Evolutionary conservation across 495 filamentous ascomycete genomes (phyloP).

Genomic region (Xylaria grammica): DNA sequence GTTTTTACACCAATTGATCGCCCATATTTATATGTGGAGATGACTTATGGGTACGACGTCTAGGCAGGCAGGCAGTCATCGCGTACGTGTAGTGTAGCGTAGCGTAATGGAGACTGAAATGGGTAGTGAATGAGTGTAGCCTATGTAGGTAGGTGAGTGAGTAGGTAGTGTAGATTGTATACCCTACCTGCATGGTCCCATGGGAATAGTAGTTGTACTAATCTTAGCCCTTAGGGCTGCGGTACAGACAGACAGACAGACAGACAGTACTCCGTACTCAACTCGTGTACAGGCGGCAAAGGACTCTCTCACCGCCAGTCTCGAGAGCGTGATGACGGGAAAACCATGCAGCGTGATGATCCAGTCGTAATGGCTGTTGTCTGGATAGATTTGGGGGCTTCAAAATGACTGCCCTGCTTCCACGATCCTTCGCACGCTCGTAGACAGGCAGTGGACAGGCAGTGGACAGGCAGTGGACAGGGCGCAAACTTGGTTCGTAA

Average conservation of each 20-base stretch:
- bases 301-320: constrained; percentile 9
- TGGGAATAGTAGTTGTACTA: too few species aligned
- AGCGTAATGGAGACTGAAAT: too few species aligned
- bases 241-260: not conserved
- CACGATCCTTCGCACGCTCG: not conserved
- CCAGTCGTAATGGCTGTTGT: not conserved
- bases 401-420: not conserved
- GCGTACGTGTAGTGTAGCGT: too few species aligned
- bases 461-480: not conserved
- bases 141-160: too few species aligned
- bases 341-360: not conserved
- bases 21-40: too few species aligned
- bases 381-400: constrained; percentile 8
- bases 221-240: too few species aligned
- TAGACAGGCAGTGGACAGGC: not conserved
- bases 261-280: not conserved
- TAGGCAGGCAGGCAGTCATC: too few species aligned
- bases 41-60: too few species aligned
- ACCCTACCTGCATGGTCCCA: too few species aligned
- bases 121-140: too few species aligned
- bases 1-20: not conserved
- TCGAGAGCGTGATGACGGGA: not conserved
- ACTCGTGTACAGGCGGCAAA: not conserved
- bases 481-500: constrained; percentile 12
- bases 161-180: too few species aligned